Evolutionary conservation across 1,284 basidiomycete genomes (phyloP), one percentile per base, ranked within the genome.

Genomic region (Ceratobasidium sp.): DNA sequence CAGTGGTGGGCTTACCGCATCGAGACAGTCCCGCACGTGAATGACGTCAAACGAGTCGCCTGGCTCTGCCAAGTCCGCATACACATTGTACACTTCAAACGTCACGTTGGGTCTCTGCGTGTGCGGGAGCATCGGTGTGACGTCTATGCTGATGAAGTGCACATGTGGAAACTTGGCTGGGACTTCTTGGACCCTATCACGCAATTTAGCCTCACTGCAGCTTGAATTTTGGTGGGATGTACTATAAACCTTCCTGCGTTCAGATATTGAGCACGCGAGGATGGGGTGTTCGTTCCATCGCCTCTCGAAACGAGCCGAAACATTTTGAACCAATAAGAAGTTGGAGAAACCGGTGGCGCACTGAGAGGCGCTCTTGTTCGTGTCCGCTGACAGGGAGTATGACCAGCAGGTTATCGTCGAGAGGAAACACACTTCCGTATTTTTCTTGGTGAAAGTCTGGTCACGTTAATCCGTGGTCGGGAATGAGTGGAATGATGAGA

Each of bases 141-240:
- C 41, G 52, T 76, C 73, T 3, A 75, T 18, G 38, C 73, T 75
- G 12, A 65, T 50, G 27, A 75, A 75, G 3, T 75, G 3, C 0
- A 46, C 73, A 23, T 75, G 60, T 1, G 73, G 73, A 23, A 75
- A 75, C 50, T 75, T 48, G n/a, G 14, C 7, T 18, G 73, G 60
- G 30, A 75, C 41, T 38, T 75, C 73, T 20, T 75, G 60, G n/a
- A 75, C 60, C 73, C 73, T 73, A n/a, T n/a, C n/a, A n/a, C n/a
- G n/a, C n/a, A n/a, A n/a, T n/a, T n/a, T n/a, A n/a, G n/a, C n/a
- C n/a, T n/a, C n/a, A n/a, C n/a, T n/a, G n/a, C n/a, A n/a, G n/a
- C n/a, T n/a, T n/a, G n/a, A n/a, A n/a, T n/a, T n/a, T n/a, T n/a
- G n/a, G n/a, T n/a, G n/a, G 20, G 30, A 57, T 59, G 27, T 52